phyloP scores from a whole-genome alignment of 495 filamentous ascomycete species.

The Wilcoxina mikolae region DNA sequence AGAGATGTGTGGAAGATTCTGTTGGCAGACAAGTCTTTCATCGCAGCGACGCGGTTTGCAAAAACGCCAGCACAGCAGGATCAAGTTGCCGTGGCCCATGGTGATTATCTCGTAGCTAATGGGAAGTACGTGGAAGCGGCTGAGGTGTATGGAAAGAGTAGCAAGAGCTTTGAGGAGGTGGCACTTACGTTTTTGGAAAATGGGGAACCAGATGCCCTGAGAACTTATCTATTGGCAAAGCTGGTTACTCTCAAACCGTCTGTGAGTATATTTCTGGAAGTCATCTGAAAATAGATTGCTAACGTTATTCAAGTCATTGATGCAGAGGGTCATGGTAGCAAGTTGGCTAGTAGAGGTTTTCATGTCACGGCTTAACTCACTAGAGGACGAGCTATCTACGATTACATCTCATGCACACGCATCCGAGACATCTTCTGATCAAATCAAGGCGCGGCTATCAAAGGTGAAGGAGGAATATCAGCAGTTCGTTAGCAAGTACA shows the following conservation, averaged over 20 bases:
- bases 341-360: constrained; percentile 92
- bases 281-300: constrained; percentile 5
- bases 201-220: constrained; percentile 75
- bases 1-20: constrained; percentile 90
- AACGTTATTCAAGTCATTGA: constrained; percentile 38
- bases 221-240: constrained; percentile 80
- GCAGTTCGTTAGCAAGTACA: constrained; percentile 71
- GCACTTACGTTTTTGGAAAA: constrained; percentile 79
- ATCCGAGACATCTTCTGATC: constrained; percentile 25
- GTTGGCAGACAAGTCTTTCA: constrained; percentile 69
- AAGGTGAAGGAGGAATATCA: constrained; percentile 63
- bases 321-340: constrained; percentile 91
- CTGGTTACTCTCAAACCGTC: constrained; percentile 67
- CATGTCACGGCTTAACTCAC: constrained; percentile 89
- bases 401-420: constrained; percentile 39
- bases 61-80: constrained; percentile 61
- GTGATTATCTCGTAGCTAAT: constrained; percentile 69
- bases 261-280: constrained; percentile 8
- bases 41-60: constrained; percentile 71
- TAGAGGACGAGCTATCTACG: constrained; percentile 87
- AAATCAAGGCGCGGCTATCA: constrained; percentile 64
- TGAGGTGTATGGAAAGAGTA: constrained; percentile 80
- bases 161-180: constrained; percentile 91
- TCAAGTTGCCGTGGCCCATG: constrained; percentile 73
- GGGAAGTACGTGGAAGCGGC: constrained; percentile 75